Evolutionary conservation across 805 yeast genomes (phyloP).

Genomic region (Starmerella vitae): DNA sequence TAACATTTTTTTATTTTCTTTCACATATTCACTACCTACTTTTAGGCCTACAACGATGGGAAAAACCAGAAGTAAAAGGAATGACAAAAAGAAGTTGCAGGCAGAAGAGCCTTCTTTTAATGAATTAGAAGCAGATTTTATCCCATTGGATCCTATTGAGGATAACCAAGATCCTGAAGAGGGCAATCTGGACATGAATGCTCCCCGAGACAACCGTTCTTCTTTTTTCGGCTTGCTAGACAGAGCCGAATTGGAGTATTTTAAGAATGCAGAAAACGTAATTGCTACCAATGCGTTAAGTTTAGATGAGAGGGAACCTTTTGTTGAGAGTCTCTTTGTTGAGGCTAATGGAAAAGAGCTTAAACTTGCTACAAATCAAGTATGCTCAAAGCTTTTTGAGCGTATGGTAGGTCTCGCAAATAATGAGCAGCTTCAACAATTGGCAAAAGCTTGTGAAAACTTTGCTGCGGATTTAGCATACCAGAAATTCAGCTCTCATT

Average conservation of each 20-base stretch:
- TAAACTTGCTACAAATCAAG: constrained; percentile 84
- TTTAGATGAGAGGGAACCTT: constrained; percentile 57
- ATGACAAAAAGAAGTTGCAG: constrained; percentile 11
- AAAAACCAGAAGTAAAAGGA: constrained; percentile 14
- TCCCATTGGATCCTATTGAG: constrained; percentile 19
- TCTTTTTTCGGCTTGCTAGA: constrained; percentile 82
- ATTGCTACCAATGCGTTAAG: constrained; percentile 69
- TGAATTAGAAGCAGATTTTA: constrained; percentile 17
- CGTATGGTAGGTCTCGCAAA: constrained; percentile 58
- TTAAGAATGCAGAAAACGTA: constrained; percentile 82
- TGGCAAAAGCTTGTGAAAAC: constrained; percentile 58
- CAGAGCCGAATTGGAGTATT: constrained; percentile 72
- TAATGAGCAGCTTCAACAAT: constrained; percentile 47
- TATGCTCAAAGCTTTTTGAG: constrained; percentile 86
- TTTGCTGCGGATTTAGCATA: constrained; percentile 62
- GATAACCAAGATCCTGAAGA: constrained; percentile 8
- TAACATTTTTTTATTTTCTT: no score
- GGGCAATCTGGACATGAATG: constrained; percentile 1
- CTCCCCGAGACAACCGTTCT: constrained; percentile 16
- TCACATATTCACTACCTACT: no score
- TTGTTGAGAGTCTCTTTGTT: constrained; percentile 63
- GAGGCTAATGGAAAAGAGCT: constrained; percentile 83
- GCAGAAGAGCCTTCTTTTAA: constrained; percentile 5
- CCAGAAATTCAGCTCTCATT: constrained; percentile 90
- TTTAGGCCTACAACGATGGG: constrained; percentile 7